Evolutionary conservation across 345 rosid species (phyloP).

Genomic region (Balakata baccata): DNA sequence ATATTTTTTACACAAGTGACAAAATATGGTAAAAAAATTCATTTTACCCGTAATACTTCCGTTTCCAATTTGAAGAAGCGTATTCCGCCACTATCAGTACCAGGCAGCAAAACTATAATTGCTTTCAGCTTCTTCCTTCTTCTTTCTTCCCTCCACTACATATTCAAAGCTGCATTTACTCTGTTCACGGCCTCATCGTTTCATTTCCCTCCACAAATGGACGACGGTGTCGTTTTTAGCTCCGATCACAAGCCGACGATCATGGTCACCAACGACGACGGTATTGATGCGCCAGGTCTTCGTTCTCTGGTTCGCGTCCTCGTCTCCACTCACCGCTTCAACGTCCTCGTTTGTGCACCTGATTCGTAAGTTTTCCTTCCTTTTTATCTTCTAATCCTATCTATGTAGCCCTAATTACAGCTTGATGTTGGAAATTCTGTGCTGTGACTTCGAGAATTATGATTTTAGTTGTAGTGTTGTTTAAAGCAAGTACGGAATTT

Average conservation of each 20-base stretch:
- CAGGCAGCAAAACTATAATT: no score
- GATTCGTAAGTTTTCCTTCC: slow-evolving; percentile 52
- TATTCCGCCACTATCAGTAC: no score
- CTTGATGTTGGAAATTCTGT: not conserved
- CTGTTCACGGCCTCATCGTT: not conserved
- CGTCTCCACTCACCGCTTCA: slow-evolving; percentile 56
- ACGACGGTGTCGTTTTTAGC: not conserved
- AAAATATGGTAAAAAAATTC: no score
- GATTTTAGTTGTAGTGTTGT: not conserved
- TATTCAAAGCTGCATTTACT: not conserved
- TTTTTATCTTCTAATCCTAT: no score
- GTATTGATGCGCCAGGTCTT: slow-evolving; percentile 84
- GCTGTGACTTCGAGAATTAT: not conserved
- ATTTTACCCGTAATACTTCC: no score
- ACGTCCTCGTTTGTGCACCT: slow-evolving; percentile 82
- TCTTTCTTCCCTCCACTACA: not conserved
- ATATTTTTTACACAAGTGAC: no score
- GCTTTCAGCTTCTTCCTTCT: not conserved
- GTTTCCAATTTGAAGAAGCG: no score
- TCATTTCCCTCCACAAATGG: slow-evolving; percentile 1
- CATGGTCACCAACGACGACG: slow-evolving; percentile 90
- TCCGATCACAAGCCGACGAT: slow-evolving; percentile 40
- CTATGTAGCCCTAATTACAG: no score
- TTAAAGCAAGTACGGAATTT: no score
- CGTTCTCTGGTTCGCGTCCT: slow-evolving; percentile 66